A percentile compares a stretch with the other conserved stretches of the same genome.
Evolutionary conservation across 257 asterid species (phyloP).

Genomic region (Solanum ossicruentum): DNA sequence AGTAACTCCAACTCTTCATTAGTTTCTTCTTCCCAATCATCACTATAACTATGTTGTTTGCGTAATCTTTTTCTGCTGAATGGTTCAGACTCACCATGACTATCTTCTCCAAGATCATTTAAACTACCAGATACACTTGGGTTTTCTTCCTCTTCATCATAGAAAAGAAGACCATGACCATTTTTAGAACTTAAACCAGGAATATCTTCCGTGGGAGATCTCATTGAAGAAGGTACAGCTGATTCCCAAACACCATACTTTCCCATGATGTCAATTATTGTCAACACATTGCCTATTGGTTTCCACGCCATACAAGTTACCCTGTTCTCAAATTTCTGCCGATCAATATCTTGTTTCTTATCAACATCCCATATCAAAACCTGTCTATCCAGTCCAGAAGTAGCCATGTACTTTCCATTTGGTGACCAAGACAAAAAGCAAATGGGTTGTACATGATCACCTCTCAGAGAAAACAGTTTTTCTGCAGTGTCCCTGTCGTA

Average conservation of each 20-base stretch:
- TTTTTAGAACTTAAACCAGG: slow-evolving; percentile 42
- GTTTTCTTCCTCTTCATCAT: slow-evolving; percentile 66
- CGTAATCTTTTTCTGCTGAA: slow-evolving; percentile 65
- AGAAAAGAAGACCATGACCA: slow-evolving; percentile 52
- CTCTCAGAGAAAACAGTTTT: slow-evolving; percentile 66
- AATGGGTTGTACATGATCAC: slow-evolving; percentile 72
- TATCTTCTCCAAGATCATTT: slow-evolving; percentile 72
- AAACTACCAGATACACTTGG: slow-evolving; percentile 60
- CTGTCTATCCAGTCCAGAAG: slow-evolving; percentile 81
- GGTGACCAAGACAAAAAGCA: slow-evolving; percentile 98
- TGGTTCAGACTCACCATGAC: slow-evolving; percentile 46
- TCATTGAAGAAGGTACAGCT: slow-evolving; percentile 79
- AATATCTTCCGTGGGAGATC: slow-evolving; percentile 88
- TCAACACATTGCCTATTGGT: slow-evolving; percentile 87
- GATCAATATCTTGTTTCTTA: slow-evolving; percentile 78
- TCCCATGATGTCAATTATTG: slow-evolving; percentile 74
- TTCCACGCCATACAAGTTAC: slow-evolving; percentile 87
- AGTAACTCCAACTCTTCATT: slow-evolving; percentile 34
- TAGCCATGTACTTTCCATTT: slow-evolving; percentile 93
- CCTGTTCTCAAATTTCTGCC: slow-evolving; percentile 73
- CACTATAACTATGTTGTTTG: slow-evolving; percentile 25
- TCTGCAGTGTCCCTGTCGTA: slow-evolving; percentile 98
- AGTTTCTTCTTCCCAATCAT: slow-evolving; percentile 54
- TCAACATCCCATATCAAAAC: slow-evolving; percentile 89
- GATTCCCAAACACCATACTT: slow-evolving; percentile 91